Evolutionary conservation across 1,284 basidiomycete species (phyloP).

Genomic region (Microbotryomycetes sp.): DNA sequence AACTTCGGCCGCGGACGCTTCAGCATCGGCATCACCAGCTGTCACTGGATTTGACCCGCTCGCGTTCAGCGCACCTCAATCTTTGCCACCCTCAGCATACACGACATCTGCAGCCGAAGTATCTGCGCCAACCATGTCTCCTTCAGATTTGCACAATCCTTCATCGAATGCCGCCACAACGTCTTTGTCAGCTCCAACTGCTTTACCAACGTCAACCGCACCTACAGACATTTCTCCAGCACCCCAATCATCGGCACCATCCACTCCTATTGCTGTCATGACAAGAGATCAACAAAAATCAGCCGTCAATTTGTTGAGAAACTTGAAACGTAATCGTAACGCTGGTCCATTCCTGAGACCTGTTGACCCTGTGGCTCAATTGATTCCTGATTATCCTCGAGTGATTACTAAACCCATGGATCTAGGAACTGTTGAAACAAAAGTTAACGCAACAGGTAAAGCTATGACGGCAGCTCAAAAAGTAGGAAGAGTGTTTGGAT

Average conservation of each 20-base stretch:
- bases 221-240: not conserved
- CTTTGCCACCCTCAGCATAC: constrained; percentile 7
- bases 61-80: constrained; percentile 11
- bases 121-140: constrained; percentile 24
- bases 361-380: constrained; percentile 82
- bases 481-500: constrained; percentile 16
- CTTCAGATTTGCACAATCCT: constrained; percentile 15
- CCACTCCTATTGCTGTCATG: constrained; percentile 21
- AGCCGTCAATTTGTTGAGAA: constrained; percentile 68
- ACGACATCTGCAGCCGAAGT: not conserved
- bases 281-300: constrained; percentile 65
- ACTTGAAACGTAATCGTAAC: constrained; percentile 81
- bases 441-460: constrained; percentile 53
- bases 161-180: not conserved
- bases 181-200: not conserved
- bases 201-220: not conserved
- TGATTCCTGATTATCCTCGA: constrained; percentile 82
- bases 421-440: constrained; percentile 85
- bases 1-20: not conserved
- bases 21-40: not conserved
- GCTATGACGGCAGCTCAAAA: constrained; percentile 29
- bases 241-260: not conserved
- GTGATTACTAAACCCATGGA: constrained; percentile 93
- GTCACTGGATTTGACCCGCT: constrained; percentile 15
- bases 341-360: constrained; percentile 74